Evolutionary conservation across 2,329 filamentous ascomycete species (phyloP).

Genomic region (Ramularia collo-cygni): DNA sequence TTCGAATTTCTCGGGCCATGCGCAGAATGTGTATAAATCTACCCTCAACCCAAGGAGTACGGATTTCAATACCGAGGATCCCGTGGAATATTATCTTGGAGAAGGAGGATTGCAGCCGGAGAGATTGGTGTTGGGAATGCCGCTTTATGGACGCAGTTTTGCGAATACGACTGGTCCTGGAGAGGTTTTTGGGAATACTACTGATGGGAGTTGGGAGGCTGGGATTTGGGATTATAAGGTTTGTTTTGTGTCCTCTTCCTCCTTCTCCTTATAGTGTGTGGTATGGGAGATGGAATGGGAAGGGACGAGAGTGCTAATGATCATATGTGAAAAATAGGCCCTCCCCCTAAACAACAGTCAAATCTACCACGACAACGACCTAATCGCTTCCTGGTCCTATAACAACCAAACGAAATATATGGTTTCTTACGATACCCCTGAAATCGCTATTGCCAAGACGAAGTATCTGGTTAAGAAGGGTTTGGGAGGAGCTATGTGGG

Average conservation of each 20-base stretch:
- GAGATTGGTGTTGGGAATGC: constrained; percentile 84
- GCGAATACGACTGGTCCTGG: constrained; percentile 69
- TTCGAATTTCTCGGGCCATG: constrained; percentile 55
- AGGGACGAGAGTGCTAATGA: too few species aligned
- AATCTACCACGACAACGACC: constrained; percentile 56
- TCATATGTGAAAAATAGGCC: too few species aligned
- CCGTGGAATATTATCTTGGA: constrained; percentile 60
- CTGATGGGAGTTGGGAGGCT: constrained; percentile 72
- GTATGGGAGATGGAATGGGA: too few species aligned
- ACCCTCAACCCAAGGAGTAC: constrained; percentile 54
- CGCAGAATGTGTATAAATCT: constrained; percentile 66
- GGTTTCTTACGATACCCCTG: constrained; percentile 67
- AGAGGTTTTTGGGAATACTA: constrained; percentile 59
- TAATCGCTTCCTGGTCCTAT: constrained; percentile 71
- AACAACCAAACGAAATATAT: constrained; percentile 55
- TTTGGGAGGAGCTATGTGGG: constrained; percentile 83
- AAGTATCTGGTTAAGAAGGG: constrained; percentile 57
- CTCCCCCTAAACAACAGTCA: constrained; percentile 54
- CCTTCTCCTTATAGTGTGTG: constrained; percentile 6
- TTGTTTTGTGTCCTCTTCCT: neutral
- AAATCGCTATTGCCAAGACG: constrained; percentile 61
- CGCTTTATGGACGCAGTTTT: constrained; percentile 82
- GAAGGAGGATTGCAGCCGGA: constrained; percentile 48
- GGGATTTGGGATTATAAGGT: constrained; percentile 54
- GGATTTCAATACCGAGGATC: constrained; percentile 66